Base-by-base conservation (phyloP, 1,284 basidiomycete genomes). In the Ceratobasidium theobromae region DNA sequence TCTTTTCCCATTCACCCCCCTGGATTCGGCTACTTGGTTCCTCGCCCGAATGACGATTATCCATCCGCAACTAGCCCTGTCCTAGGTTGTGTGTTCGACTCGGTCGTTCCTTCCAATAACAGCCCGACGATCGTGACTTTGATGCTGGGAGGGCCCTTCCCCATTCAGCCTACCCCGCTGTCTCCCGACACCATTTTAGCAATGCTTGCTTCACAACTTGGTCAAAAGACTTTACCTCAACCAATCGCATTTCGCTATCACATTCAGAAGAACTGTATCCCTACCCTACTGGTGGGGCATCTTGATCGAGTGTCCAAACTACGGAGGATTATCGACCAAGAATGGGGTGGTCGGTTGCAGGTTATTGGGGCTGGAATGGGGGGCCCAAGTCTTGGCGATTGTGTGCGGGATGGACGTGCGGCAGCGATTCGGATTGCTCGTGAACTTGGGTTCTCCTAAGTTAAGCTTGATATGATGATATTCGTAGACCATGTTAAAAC, bases 21-120 rank as follows among this genome's bases (percentile, higher is more conserved):
- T 12, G 96, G 95, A 0, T 98, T 98, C 75, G 96, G 96, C 1
- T 98, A 96, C 78, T 87, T 99, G 70, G 84, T 97, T 60, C 94
- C 95, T 0, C 88, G 95, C 5, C 85, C 89, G 0, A 70, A 54
- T 66, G 77, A 72, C 32, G 87, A 76, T 12, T 84, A 85, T 74
- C 77, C 73, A 64, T 71, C 68, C 71, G 71, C 66, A 73, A 69
- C 72, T 71, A 18, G 68, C 69, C 51, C 75, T 68, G 81, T 93
- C 33, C 81, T 95, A 0, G 93, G 93, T 1, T 86, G 86, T 21
- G 88, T 94, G 4, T 95, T 95, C 75, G 93, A 95, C 76, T 91
- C 88, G 0, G 87, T 82, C 52, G 82, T 88, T 2, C 79, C 91
- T 25, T 81, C 86, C 0, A 82, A 94, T 72, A 73, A 75, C 1